These are phyloP conservation scores for Penicillium sp. DNA, from an alignment of 2,329 filamentous ascomycete species.

Conservation along the genomic window DNA sequence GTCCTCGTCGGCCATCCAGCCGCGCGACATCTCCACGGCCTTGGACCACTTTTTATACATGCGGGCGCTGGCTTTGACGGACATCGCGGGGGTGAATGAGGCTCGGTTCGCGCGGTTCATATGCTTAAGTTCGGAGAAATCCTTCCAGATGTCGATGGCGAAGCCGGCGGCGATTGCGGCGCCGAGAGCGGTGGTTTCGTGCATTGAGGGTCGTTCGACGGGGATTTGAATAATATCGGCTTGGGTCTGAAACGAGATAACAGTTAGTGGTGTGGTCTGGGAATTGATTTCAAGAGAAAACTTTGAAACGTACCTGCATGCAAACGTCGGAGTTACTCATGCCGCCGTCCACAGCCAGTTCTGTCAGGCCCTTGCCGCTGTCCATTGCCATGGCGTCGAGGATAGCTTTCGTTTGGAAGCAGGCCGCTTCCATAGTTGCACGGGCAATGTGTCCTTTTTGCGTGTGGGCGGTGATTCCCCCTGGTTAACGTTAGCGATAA, in stretches of 20 bases:
- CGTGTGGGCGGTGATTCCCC: constrained; percentile 82
- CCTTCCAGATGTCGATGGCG: constrained; percentile 73
- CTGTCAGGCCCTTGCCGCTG: constrained; percentile 69
- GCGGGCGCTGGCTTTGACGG: constrained; percentile 55
- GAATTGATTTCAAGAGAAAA: constrained; percentile 57
- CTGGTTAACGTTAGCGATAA: constrained; percentile 35
- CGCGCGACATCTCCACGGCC: constrained; percentile 74
- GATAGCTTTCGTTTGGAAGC: constrained; percentile 90
- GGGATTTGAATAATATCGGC: constrained; percentile 81
- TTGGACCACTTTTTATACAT: constrained; percentile 72
- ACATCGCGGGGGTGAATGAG: constrained; percentile 67
- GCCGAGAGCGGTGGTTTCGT: constrained; percentile 83
- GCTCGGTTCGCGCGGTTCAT: constrained; percentile 69
- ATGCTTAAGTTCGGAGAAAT: constrained; percentile 68
- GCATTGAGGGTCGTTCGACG: constrained; percentile 81
- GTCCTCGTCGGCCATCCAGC: constrained; percentile 54
- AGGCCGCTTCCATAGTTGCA: constrained; percentile 85
- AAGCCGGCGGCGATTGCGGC: constrained; percentile 86
- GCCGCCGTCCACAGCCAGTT: constrained; percentile 81
- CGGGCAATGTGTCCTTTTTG: constrained; percentile 82
- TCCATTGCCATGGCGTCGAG: constrained; percentile 88
- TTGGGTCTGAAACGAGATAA: constrained; percentile 56
- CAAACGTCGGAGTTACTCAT: constrained; percentile 85
- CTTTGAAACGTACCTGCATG: constrained; percentile 62
- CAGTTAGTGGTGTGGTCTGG: constrained; percentile 16